Conservation (phyloP, 768 basidiomycete genomes). For the Aureoboletus auriporus region DNA sequence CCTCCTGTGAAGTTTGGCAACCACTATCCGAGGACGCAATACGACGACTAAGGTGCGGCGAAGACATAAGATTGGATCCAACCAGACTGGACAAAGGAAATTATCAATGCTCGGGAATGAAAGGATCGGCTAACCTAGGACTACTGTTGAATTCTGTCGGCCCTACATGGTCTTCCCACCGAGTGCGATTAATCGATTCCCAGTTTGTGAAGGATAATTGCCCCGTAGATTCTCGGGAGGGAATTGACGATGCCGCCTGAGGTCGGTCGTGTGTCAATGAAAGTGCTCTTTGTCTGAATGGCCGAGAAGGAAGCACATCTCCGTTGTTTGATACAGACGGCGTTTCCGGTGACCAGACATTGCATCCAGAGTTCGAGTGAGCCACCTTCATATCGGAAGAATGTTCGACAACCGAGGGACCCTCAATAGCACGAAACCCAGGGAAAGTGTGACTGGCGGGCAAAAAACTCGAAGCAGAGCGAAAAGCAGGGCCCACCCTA, state of each 20-base stretch:
- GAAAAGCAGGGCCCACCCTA: background rate
- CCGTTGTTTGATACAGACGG: background rate
- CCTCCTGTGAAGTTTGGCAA: conserved; percentile 10
- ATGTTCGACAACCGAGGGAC: background rate
- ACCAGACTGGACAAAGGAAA: conserved; percentile 7
- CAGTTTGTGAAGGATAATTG: conserved; percentile 24
- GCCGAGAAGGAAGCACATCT: conserved; percentile 4
- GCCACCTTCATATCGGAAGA: background rate
- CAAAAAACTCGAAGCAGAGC: conserved; percentile 14
- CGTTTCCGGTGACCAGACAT: conserved; percentile 14
- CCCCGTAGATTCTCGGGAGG: conserved; percentile 27
- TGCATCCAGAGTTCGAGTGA: background rate
- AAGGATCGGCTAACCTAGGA: conserved; percentile 12
- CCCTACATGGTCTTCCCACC: conserved; percentile 16
- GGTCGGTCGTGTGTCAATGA: conserved; percentile 27
- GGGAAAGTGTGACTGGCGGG: conserved; percentile 16
- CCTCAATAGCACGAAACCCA: conserved; percentile 4
- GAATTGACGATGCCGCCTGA: conserved; percentile 12
- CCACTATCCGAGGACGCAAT: conserved; percentile 19
- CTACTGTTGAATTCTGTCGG: conserved; percentile 8
- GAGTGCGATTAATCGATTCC: conserved; percentile 22
- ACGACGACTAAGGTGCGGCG: conserved; percentile 10
- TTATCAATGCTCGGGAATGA: conserved; percentile 6
- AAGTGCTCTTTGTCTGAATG: conserved; percentile 26
- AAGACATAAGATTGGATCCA: conserved; percentile 8